These are phyloP conservation scores for Mycena chlorophos DNA, from an alignment of 768 basidiomycete species.

Conservation along the genomic window DNA sequence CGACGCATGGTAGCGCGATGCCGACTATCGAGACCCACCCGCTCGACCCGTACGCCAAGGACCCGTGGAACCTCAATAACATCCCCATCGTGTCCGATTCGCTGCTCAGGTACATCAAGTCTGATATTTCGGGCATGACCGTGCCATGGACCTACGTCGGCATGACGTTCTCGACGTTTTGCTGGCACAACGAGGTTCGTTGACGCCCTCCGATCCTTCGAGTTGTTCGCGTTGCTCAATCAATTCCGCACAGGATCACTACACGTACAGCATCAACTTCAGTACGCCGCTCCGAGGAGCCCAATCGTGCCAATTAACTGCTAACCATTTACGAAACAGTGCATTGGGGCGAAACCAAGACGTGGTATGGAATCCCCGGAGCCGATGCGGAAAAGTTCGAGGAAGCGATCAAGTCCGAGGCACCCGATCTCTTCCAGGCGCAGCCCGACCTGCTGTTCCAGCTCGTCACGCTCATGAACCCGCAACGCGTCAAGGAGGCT, in stretches of 20 bases:
- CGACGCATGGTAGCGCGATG: conserved; percentile 96
- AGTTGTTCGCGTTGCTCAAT: conserved; percentile 15
- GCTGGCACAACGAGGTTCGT: conserved; percentile 96
- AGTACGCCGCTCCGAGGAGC: conserved; percentile 51
- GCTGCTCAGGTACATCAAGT: conserved; percentile 94
- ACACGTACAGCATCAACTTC: conserved; percentile 94
- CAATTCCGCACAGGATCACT: conserved; percentile 72
- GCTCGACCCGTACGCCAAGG: conserved; percentile 78
- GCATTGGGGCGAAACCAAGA: conserved; percentile 99
- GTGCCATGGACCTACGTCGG: conserved; percentile 99
- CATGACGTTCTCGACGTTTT: conserved; percentile 98
- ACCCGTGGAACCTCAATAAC: conserved; percentile 98
- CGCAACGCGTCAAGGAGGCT: conserved; percentile 78
- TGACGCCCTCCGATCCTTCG: conserved; percentile 5
- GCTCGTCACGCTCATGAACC: conserved; percentile 96
- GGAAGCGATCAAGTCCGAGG: conserved; percentile 90
- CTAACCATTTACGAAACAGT: conserved; percentile 62
- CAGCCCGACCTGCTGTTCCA: conserved; percentile 97
- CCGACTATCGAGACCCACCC: conserved; percentile 95
- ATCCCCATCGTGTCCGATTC: conserved; percentile 92
- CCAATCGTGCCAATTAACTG: not conserved
- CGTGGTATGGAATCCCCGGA: conserved; percentile 99
- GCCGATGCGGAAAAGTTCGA: conserved; percentile 95
- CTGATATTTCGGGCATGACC: conserved; percentile 99
- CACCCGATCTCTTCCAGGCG: conserved; percentile 96